Evolutionary conservation across 441 rosid genomes (phyloP), one percentile per base, ranked within the genome.

Genomic region (Rhodomyrtus psidioides): DNA sequence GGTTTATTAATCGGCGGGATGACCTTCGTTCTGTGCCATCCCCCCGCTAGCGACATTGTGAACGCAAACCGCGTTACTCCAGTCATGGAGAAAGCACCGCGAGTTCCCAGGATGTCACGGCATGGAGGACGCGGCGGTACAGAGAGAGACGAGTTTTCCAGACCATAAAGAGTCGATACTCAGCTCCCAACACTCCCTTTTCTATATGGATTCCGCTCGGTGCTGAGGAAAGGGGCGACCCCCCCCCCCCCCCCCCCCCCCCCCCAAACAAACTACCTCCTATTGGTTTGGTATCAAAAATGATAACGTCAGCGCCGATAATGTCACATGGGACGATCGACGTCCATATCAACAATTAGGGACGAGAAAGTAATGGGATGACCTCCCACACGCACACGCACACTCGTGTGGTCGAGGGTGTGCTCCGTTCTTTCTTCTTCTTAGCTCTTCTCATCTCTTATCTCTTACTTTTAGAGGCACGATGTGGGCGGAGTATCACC

Each of bases 1-100:
- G 2, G 10, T 21, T 10, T 6, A 21, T 15, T 23, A 6, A 5
- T 5, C 19, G n/a, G 16, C 5, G 0, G 0, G 34, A 5, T 5
- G 16, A 21, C 16, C 1, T 9, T 10, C 21, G n/a, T 21, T 23
- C 4, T 21, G 19, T 19, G 79, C 2, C 49, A 1, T 19, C n/a
- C 79, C 12, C 9, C 0, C 2, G 23, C 15, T 10, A 34, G 21
- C 15, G 1, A 10, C 8, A 34, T 19, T 21, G 79, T 21, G 3
- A 65, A 70, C 21, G 79, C 8, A 5, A 19, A 3, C 12, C 2
- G 16, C 16, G 16, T 26, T 12, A 2, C 15, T 26, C 15, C 62
- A 26, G 5, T 57, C 15, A 1, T 23, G 58, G 58, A 9, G 28
- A 26, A 5, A 2, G 14, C 27, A 19, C 9, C 1, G 6, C 2